Evolutionary conservation across 1,139 yeast genomes (phyloP).

Genomic region (Suhomyces kunorum): DNA sequence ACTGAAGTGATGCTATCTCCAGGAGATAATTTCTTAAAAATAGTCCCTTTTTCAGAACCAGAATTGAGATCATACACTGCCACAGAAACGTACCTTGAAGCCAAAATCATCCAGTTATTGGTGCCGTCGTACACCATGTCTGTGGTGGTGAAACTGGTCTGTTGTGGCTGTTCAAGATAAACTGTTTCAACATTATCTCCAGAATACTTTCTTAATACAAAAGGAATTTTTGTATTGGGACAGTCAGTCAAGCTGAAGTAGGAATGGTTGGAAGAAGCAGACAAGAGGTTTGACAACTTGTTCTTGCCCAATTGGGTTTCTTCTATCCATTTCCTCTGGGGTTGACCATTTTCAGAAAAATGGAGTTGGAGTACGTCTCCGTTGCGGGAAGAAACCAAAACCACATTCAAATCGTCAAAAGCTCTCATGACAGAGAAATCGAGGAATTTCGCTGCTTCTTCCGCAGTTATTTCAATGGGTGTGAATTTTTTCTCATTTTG

Average conservation of each 20-base stretch:
- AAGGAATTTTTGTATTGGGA: constrained; percentile 64
- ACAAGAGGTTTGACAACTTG: constrained; percentile 58
- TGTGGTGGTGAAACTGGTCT: constrained; percentile 59
- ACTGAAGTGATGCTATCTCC: constrained; percentile 80
- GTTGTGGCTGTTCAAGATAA: constrained; percentile 38
- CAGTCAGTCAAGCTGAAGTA: constrained; percentile 56
- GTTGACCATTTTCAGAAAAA: constrained; percentile 29
- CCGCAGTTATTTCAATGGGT: constrained; percentile 32
- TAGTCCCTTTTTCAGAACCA: constrained; percentile 22
- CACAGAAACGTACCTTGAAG: constrained; percentile 71
- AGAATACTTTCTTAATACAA: constrained; percentile 46
- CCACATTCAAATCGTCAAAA: constrained; percentile 39
- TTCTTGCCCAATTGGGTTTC: constrained; percentile 26
- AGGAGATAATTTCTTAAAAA: constrained; percentile 56
- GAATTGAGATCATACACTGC: constrained; percentile 47
- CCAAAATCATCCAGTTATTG: constrained; percentile 53
- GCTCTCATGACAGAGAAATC: constrained; percentile 56
- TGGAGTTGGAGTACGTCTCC: constrained; percentile 54
- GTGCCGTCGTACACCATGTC: constrained; percentile 46
- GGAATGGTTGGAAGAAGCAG: constrained; percentile 24
- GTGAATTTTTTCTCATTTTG: constrained; percentile 19
- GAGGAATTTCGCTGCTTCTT: constrained; percentile 31
- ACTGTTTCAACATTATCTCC: constrained; percentile 18
- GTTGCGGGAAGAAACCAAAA: constrained; percentile 51
- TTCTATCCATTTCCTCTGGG: constrained; percentile 24